A percentile compares a stretch with the other conserved stretches of the same genome.
Conservation (phyloP, 495 filamentous ascomycete species). For the Xylaria curta region DNA sequence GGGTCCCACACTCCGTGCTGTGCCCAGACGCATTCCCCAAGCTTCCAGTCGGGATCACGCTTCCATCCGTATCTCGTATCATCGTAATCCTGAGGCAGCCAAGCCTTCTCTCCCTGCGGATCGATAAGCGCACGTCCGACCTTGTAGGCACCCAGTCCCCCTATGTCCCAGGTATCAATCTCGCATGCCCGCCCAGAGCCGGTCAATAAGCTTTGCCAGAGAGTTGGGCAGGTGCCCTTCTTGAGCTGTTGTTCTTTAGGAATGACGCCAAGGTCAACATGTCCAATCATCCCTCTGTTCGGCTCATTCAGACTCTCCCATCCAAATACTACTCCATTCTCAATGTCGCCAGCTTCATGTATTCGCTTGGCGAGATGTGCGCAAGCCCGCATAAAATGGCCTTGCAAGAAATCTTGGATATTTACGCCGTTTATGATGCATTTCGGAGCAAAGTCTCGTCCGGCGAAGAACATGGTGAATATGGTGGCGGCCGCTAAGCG, state of each 20-base stretch:
- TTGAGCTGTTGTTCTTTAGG: constrained; percentile 89
- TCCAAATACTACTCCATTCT: constrained; percentile 86
- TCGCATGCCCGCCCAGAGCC: constrained; percentile 91
- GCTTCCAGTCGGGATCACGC: constrained; percentile 83
- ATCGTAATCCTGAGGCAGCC: constrained; percentile 81
- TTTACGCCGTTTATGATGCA: constrained; percentile 94
- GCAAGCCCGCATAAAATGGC: constrained; percentile 81
- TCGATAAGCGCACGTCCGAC: constrained; percentile 84
- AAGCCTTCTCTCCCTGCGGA: constrained; percentile 82
- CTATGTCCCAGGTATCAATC: constrained; percentile 90
- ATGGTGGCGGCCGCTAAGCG: constrained; percentile 87
- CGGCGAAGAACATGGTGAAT: constrained; percentile 93
- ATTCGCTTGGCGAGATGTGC: constrained; percentile 82
- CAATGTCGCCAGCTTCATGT: constrained; percentile 87
- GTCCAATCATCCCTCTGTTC: constrained; percentile 86
- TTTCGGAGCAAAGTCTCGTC: constrained; percentile 92
- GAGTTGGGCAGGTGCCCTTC: constrained; percentile 91
- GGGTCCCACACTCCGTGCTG: constrained; percentile 97
- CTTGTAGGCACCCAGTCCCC: constrained; percentile 88
- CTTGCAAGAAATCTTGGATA: constrained; percentile 94
- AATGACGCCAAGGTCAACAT: constrained; percentile 79
- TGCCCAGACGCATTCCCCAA: constrained; percentile 95
- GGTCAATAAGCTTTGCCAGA: constrained; percentile 91
- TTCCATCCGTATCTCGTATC: constrained; percentile 90
- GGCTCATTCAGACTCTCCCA: constrained; percentile 98